Percentiles rank a stretch among this genome's conserved stretches.
Evolutionary conservation across 139 green algal species (phyloP).

Genomic region (Coelastrella sp.): DNA sequence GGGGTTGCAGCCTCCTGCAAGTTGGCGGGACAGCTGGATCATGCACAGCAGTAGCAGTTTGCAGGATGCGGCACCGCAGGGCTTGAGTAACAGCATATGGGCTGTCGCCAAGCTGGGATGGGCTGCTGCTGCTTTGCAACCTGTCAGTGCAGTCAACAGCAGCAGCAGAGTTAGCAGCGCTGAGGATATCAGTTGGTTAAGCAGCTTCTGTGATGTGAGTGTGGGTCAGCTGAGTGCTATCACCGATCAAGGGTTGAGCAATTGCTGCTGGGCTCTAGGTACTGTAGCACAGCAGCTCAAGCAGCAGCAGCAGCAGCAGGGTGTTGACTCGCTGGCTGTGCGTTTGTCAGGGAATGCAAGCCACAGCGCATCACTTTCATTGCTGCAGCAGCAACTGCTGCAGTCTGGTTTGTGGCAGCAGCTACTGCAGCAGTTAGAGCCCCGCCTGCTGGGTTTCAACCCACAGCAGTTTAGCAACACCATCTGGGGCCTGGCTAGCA

Average conservation of each 20-base stretch:
- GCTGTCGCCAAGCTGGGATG: constrained; percentile 27
- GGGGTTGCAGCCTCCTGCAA: not conserved
- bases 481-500: constrained; percentile 32
- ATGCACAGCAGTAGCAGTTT: not conserved
- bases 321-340: not conserved
- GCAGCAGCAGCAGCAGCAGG: constrained; percentile 36
- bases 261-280: constrained; percentile 43
- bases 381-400: not conserved
- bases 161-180: not conserved
- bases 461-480: constrained; percentile 2
- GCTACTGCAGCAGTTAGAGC: constrained; percentile 18
- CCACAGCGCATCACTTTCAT: not conserved
- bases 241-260: constrained; percentile 31
- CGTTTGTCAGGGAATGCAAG: not conserved
- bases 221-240: not conserved
- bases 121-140: not conserved
- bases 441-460: not conserved
- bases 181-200: not conserved
- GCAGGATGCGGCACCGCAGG: not conserved
- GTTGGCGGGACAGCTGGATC: not conserved
- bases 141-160: not conserved
- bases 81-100: constrained; percentile 37
- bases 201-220: not conserved
- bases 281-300: constrained; percentile 1
- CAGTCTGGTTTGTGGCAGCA: not conserved